Base-by-base conservation (phyloP, 164 flowering plant genomes). In the Aristolochia californica region DNA sequence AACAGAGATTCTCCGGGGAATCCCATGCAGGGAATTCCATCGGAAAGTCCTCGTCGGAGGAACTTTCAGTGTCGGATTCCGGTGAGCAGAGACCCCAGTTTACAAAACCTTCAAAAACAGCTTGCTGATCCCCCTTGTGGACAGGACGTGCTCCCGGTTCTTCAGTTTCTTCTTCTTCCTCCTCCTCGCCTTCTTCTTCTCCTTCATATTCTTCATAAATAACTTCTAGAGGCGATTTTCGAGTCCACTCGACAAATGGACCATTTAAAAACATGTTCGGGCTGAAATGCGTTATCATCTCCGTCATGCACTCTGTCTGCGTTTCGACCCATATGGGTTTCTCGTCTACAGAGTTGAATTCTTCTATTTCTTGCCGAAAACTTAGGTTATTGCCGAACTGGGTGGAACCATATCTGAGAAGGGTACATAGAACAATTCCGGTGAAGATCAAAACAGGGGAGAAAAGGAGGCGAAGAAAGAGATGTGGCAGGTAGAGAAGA, bases 121-220 rank as follows among this genome's bases (percentile, higher is more conserved):
- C 40, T 9, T 12, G 40, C 40, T 34, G 40, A 7, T 34, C 40
- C 40, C 40, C 40, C 40, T 34, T 34, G 1, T 2, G 10, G 9
- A 34, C 9, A 34, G 40, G 10, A 34, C 40, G 40, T 34, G 40
- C 40, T 34, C 40, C 10, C 7, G 27, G 5, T 23, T 14, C 14
- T 9, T 13, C 26, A 50, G 5, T 27, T 8, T 16, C 54, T 2
- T 50, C 54, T 26, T 20, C 28, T 26, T 50, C 54, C 27, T 50
- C 54, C 27, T n/a, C 27, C 4, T 56, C 47, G n/a, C 30, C 57
- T 5, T 38, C 58, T 20, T 77, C 80, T 61, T 74, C 84, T 1
- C 75, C 88, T 63, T 83, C 91, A 60, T 77, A 65, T 11, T 59
- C 89, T 67, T 90, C 97, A 76, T 87, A 73, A 59, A 90, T 90